Conservation (phyloP, 345 rosid species). For the Salix udensis region DNA sequence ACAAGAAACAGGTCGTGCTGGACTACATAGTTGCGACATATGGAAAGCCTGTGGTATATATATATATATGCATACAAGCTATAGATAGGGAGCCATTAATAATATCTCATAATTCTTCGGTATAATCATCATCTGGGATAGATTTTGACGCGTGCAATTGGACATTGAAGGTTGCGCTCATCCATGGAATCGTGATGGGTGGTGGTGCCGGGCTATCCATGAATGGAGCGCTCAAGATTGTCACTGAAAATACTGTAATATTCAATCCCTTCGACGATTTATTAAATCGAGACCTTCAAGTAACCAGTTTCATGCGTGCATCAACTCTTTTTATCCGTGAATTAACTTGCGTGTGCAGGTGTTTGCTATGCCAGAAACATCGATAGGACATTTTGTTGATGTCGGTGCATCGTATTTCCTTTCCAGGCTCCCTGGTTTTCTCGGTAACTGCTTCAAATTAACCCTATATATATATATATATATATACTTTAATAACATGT, state of each 20-base stretch:
- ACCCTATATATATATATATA: too few species aligned
- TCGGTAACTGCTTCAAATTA: too few species aligned
- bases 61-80: neutral
- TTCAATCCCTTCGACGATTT: neutral
- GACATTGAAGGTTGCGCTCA: constrained; percentile 19
- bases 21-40: constrained; percentile 31
- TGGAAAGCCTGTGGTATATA: constrained; percentile 22
- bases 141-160: neutral
- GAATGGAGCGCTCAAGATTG: constrained; percentile 21
- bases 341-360: too few species aligned
- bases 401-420: too few species aligned
- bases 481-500: too few species aligned
- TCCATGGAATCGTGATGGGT: constrained; percentile 39
- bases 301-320: too few species aligned
- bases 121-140: neutral
- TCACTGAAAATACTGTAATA: constrained; percentile 31
- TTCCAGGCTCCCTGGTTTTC: too few species aligned
- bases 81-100: neutral
- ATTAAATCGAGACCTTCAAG: too few species aligned
- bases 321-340: too few species aligned
- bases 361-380: too few species aligned
- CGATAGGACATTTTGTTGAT: too few species aligned
- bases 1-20: constrained; percentile 11
- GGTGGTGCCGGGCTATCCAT: constrained; percentile 38
- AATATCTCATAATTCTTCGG: neutral